Evolutionary conservation across 257 asterid genomes (phyloP), one percentile per base, ranked within the genome.

Genomic region (Nicotiana tomentosiformis): DNA sequence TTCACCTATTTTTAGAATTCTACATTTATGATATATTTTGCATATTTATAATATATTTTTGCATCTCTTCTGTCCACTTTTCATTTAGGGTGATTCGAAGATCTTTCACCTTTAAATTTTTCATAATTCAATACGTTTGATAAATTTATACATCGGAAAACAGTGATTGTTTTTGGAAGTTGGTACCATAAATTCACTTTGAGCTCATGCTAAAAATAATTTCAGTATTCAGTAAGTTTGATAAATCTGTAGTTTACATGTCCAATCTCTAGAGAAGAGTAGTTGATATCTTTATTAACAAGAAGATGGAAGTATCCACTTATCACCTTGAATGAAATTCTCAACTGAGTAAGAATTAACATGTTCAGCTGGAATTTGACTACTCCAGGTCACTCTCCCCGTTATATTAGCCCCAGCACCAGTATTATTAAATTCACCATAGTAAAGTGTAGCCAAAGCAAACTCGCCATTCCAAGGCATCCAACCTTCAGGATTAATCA

Each of bases 271-370:
- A 18, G 11, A 58, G 65, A 58, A 58, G 29, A 58, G 29, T 23
- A 58, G 12, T 43, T 43, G 12, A 43, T 43, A 9, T 53, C 18
- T 14, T 53, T 3, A 15, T 46, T 74, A 74, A 46, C 23, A 49
- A 49, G 64, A 74, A 23, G 80, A 1, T 15, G 62, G 7, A 65
- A 87, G 90, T 83, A 89, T 86, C 92, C 92, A 88, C 17, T 79
- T 26, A 66, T 88, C 86, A 10, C 93, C 95, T 77, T 90, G 92
- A 56, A 91, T 87, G 83, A 91, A 91, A 83, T 83, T 90, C 62
- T 84, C 84, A 32, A 85, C 51, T 0, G 90, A 84, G 60, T 89
- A 90, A 4, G 87, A 67, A 12, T 30, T 81, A 11, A 85, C 84
- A 64, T 83, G 91, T 7, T 85, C 83, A 1, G 43, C 82, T 16